phyloP scores from a whole-genome alignment of 1,284 basidiomycete genomes.

The Phylloboletellus chloephorus region DNA sequence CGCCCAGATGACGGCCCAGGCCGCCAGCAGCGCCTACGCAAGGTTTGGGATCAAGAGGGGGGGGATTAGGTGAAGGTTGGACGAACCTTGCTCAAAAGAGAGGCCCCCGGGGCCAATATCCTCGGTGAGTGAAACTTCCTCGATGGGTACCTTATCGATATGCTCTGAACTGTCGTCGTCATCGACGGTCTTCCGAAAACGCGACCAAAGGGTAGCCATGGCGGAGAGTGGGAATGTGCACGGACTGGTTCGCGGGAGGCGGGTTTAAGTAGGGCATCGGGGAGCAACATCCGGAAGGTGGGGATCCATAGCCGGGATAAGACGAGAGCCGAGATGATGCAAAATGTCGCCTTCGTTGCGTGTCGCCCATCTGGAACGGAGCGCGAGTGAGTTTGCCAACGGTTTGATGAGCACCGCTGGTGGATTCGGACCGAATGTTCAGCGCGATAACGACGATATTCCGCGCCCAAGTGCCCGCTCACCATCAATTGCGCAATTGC shows the following conservation, averaged over 20 bases:
- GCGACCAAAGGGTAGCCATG: slow-evolving; percentile 12
- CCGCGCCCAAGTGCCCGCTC: too few species aligned
- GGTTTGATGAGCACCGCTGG: too few species aligned
- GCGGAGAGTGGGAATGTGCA: background rate
- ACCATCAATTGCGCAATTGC: too few species aligned
- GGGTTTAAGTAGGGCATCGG: slow-evolving; percentile 8
- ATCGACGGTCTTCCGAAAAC: slow-evolving; percentile 4
- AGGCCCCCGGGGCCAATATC: slow-evolving; percentile 23
- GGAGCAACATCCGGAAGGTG: too few species aligned
- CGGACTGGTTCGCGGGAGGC: background rate
- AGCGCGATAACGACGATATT: too few species aligned
- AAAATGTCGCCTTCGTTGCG: too few species aligned
- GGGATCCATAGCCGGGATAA: too few species aligned
- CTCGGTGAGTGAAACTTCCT: background rate
- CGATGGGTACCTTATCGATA: background rate
- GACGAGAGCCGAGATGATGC: too few species aligned
- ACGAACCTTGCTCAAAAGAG: slow-evolving; percentile 29
- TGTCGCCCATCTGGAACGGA: too few species aligned
- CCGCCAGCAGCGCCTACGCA: slow-evolving; percentile 40
- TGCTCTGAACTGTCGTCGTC: slow-evolving; percentile 2
- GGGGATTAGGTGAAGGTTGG: background rate
- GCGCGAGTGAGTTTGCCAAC: too few species aligned
- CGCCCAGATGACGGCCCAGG: slow-evolving; percentile 47
- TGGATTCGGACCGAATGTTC: too few species aligned
- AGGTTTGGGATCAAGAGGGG: background rate